Evolutionary conservation across 139 green algal species (phyloP).

Genomic region (Tetradesmus lagerheimii): DNA sequence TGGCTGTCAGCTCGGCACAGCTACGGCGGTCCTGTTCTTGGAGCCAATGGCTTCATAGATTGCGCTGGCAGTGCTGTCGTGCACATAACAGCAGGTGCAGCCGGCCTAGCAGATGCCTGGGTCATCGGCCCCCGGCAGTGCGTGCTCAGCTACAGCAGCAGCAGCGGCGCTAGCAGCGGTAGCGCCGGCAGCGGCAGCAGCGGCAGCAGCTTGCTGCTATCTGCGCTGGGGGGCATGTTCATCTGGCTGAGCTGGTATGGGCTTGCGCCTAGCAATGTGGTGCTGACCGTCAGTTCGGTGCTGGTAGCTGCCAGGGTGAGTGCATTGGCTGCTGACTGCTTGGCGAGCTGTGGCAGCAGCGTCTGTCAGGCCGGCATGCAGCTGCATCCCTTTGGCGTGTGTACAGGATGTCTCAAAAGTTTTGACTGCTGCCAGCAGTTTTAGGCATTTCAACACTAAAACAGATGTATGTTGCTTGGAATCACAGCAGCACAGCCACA

Average conservation of each 20-base stretch:
- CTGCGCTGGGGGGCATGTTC: background rate
- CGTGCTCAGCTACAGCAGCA: background rate
- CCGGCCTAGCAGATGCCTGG: background rate
- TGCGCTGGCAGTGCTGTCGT: background rate
- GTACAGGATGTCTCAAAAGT: too few species aligned
- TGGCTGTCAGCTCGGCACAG: background rate
- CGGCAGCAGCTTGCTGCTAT: background rate
- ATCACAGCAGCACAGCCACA: too few species aligned
- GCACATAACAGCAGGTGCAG: background rate
- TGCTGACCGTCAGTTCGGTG: background rate
- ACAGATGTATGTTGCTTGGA: too few species aligned
- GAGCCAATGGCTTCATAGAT: background rate
- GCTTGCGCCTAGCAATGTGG: background rate
- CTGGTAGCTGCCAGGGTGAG: background rate
- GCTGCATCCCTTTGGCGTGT: too few species aligned
- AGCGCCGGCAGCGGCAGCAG: background rate
- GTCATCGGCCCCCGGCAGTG: background rate
- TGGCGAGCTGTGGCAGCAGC: too few species aligned
- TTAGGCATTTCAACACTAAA: too few species aligned
- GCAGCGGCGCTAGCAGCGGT: too few species aligned
- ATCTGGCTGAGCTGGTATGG: constrained; percentile 4
- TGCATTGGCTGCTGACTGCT: background rate
- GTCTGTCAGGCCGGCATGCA: too few species aligned
- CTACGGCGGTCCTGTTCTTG: background rate
- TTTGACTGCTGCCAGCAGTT: too few species aligned